Conservation (phyloP, 495 filamentous ascomycete genomes). For the Ramalina intermedia region DNA sequence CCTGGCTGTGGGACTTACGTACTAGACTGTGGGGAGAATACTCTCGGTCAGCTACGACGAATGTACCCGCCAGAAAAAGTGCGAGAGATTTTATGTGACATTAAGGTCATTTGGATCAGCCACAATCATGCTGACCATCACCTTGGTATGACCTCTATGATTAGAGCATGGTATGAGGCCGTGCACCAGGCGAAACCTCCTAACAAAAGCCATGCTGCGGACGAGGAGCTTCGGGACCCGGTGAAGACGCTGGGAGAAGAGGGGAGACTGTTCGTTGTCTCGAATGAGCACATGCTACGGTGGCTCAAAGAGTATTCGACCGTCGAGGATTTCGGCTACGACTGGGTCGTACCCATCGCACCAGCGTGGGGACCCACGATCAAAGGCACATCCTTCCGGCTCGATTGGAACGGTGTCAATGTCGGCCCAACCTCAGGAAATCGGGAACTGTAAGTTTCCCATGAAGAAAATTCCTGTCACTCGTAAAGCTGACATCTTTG, state of each 20-base stretch:
- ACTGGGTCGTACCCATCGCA: slow-evolving; percentile 37
- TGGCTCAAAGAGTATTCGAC: slow-evolving; percentile 66
- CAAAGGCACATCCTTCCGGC: neutral
- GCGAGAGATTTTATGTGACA: slow-evolving; percentile 53
- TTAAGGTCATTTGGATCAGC: slow-evolving; percentile 84
- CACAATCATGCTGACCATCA: slow-evolving; percentile 97
- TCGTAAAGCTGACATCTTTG: too few species aligned
- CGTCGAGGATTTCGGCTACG: slow-evolving; percentile 64
- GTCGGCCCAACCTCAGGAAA: slow-evolving; percentile 10
- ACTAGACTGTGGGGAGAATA: slow-evolving; percentile 85
- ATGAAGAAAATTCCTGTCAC: neutral
- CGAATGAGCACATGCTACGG: slow-evolving; percentile 46
- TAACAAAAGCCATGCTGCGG: slow-evolving; percentile 4
- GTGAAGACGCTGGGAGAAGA: slow-evolving; percentile 25
- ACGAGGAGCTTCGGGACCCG: slow-evolving; percentile 11
- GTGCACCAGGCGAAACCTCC: slow-evolving; percentile 24
- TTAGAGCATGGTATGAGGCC: slow-evolving; percentile 58
- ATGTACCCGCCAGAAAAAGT: slow-evolving; percentile 48
- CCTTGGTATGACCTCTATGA: slow-evolving; percentile 61
- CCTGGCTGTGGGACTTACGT: slow-evolving; percentile 76
- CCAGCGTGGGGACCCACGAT: neutral
- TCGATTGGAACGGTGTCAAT: slow-evolving; percentile 10
- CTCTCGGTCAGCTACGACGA: slow-evolving; percentile 77
- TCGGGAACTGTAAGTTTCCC: slow-evolving; percentile 7
- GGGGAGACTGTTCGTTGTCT: slow-evolving; percentile 44